Percentiles rank a stretch among this genome's conserved stretches.
These are phyloP conservation scores for Takashimella koratensis DNA, from an alignment of 1,284 basidiomycete genomes.

Conservation along the genomic window DNA sequence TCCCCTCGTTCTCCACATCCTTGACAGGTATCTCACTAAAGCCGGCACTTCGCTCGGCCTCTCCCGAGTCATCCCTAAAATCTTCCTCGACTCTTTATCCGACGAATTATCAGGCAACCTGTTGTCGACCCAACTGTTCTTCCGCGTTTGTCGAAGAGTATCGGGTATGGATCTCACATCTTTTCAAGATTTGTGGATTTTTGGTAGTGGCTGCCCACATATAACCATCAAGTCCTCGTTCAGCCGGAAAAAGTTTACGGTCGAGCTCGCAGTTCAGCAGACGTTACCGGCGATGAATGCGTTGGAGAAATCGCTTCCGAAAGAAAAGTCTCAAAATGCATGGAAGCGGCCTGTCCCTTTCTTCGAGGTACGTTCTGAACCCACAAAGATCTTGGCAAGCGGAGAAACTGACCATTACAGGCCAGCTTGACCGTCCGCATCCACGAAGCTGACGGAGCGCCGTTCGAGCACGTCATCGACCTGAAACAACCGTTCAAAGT, in stretches of 20 bases:
- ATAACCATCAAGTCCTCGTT: conserved; percentile 88
- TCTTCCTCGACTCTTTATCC: conserved; percentile 90
- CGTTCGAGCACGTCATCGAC: conserved; percentile 96
- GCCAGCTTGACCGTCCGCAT: conserved; percentile 98
- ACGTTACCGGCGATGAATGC: conserved; percentile 64
- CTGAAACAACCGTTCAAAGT: conserved; percentile 81
- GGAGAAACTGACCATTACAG: conserved; percentile 50
- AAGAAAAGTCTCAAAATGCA: conserved; percentile 49
- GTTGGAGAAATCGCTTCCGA: conserved; percentile 12
- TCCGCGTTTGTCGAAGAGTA: conserved; percentile 88
- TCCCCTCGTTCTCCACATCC: conserved; percentile 90
- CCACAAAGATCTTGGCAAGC: background rate
- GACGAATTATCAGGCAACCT: conserved; percentile 83
- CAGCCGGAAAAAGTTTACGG: conserved; percentile 96
- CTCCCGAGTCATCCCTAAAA: conserved; percentile 88
- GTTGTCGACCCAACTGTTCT: conserved; percentile 84
- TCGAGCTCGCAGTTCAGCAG: conserved; percentile 92
- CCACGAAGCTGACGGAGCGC: conserved; percentile 97
- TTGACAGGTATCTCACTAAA: conserved; percentile 89
- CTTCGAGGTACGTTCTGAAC: conserved; percentile 61
- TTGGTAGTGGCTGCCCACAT: conserved; percentile 90
- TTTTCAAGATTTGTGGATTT: conserved; percentile 98
- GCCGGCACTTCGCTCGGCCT: conserved; percentile 92
- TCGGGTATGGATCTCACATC: conserved; percentile 82
- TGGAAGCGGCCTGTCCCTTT: conserved; percentile 76